Evolutionary conservation across 352 stramenopile genomes (phyloP).

Genomic region (Elongisporangium undulatum): DNA sequence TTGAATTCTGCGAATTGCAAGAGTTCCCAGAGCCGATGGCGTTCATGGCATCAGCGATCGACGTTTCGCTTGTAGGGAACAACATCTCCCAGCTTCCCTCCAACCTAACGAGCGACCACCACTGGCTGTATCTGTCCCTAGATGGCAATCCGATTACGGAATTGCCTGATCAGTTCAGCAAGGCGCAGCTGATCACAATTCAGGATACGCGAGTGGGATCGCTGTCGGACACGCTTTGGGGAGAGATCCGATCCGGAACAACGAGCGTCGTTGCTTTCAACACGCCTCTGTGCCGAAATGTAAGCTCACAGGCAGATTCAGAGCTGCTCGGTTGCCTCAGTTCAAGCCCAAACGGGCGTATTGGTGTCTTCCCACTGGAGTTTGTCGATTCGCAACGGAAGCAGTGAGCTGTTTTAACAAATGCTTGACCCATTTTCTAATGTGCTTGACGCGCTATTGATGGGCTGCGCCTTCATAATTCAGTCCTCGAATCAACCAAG

Average conservation of each 20-base stretch:
- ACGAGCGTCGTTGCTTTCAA: background rate
- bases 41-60: conserved; percentile 12
- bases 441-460: too few relatives aligned
- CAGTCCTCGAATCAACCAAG: too few relatives aligned
- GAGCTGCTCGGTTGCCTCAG: background rate
- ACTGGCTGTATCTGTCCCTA: conserved; percentile 25
- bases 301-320: background rate
- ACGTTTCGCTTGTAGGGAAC: conserved; percentile 27
- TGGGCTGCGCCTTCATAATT: too few relatives aligned
- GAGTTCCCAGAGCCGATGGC: conserved; percentile 12
- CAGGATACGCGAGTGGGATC: background rate
- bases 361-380: background rate
- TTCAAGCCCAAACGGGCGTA: background rate
- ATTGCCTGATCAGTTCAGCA: conserved; percentile 4
- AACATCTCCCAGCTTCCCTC: conserved; percentile 16
- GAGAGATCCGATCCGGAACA: background rate
- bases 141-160: conserved; percentile 19
- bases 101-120: conserved; percentile 2
- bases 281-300: background rate
- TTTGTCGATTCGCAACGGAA: background rate
- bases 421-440: too few relatives aligned
- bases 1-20: conserved; percentile 22
- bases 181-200: background rate
- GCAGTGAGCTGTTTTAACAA: background rate
- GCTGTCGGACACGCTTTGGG: background rate